These are phyloP conservation scores for Hemileia vastatrix DNA, from an alignment of 1,284 basidiomycete genomes.

Conservation along the genomic window DNA sequence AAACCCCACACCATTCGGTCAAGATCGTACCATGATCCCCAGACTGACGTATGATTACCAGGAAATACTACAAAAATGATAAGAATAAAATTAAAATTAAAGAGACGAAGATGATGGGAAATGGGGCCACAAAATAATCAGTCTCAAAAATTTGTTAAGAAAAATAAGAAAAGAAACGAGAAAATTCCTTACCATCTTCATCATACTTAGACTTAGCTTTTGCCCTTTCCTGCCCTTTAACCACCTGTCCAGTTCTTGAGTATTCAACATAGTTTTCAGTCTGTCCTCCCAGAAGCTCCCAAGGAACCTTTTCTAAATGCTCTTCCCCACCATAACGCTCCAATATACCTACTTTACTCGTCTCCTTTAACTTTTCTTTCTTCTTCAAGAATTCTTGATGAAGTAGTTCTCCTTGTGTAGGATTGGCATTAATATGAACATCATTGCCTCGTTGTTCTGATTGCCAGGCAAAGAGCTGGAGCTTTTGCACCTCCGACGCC, in stretches of 20 bases:
- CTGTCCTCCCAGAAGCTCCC: constrained; percentile 81
- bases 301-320: constrained; percentile 76
- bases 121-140: constrained; percentile 4
- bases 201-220: constrained; percentile 82
- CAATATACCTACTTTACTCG: constrained; percentile 73
- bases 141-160: not conserved
- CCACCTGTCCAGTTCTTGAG: constrained; percentile 75
- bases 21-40: constrained; percentile 88
- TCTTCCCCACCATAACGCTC: constrained; percentile 88
- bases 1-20: constrained; percentile 75
- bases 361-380: constrained; percentile 81
- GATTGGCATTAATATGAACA: constrained; percentile 89
- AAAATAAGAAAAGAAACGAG: constrained; percentile 10
- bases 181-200: constrained; percentile 65
- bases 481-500: constrained; percentile 74
- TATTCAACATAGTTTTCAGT: constrained; percentile 98
- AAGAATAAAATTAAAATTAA: not conserved
- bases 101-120: constrained; percentile 19
- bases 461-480: constrained; percentile 97
- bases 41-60: constrained; percentile 87
- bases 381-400: constrained; percentile 83
- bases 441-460: constrained; percentile 85
- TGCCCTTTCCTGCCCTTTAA: constrained; percentile 81
- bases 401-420: constrained; percentile 83
- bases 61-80: constrained; percentile 55